Evolutionary conservation across 2,329 filamentous ascomycete genomes (phyloP).

Genomic region (Pseudogymnoascus sp.): DNA sequence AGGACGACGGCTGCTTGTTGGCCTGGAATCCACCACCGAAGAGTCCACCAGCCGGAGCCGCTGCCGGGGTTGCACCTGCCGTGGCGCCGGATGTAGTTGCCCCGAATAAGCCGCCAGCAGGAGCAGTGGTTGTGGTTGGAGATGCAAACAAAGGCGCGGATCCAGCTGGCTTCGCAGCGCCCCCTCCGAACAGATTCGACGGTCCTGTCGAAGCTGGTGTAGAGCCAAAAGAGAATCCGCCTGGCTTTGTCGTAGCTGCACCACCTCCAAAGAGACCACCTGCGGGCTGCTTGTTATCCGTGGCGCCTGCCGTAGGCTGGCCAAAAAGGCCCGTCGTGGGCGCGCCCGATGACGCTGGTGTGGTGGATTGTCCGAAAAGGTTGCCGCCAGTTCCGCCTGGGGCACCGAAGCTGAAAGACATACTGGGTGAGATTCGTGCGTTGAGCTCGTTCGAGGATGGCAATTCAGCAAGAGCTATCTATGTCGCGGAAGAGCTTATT

Average conservation of each 20-base stretch:
- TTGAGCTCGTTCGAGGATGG: background rate
- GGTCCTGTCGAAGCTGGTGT: constrained; percentile 11
- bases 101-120: constrained; percentile 21
- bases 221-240: constrained; percentile 8
- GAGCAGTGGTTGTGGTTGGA: constrained; percentile 23
- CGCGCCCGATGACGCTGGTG: constrained; percentile 19
- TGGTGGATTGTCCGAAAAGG: background rate
- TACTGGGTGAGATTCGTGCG: constrained; percentile 12
- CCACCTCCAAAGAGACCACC: constrained; percentile 13
- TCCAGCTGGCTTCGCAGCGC: background rate
- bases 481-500: background rate
- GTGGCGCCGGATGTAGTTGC: background rate
- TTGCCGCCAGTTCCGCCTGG: constrained; percentile 11
- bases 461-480: background rate
- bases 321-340: constrained; percentile 28
- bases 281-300: background rate
- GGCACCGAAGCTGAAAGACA: constrained; percentile 31
- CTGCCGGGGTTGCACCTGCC: constrained; percentile 11
- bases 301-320: constrained; percentile 9
- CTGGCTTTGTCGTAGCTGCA: background rate
- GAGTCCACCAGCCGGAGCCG: constrained; percentile 25
- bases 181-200: constrained; percentile 7
- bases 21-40: constrained; percentile 21
- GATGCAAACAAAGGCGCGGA: constrained; percentile 21
- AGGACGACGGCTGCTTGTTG: constrained; percentile 12